Base-by-base conservation (phyloP, 106 monocot genomes). In the Xerophyta viscosa region DNA sequence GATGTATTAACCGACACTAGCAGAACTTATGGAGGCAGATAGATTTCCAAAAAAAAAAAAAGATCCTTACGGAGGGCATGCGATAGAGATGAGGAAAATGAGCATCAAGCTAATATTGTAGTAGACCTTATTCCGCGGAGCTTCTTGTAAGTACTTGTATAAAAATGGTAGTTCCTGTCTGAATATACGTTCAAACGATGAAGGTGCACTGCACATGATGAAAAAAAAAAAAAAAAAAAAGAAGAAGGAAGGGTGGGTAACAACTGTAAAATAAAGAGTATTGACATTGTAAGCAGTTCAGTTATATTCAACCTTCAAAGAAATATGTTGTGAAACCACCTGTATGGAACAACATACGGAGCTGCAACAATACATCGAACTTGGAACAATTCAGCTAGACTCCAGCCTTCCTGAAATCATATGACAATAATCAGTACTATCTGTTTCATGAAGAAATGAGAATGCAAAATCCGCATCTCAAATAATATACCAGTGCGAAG, bases 401-500 rank as follows among this genome's bases (percentile, higher is more conserved):
- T 73, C 94, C 94, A 94, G 6, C 94, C 94, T 85, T 94, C 94
- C 94, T 94, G 69, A 14, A 17, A 33, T 37, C 19, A 55, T 13
- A 29, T 33, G 14, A 17, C 17, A 29, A 55, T 3, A 52, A 25
- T 29, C 17, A 52, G 9, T 22, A n/a, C n/a, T n/a, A n/a, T n/a
- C n/a, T n/a, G n/a, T n/a, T n/a, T n/a, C n/a, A n/a, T n/a, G n/a
- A n/a, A n/a, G n/a, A n/a, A n/a, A n/a, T n/a, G n/a, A n/a, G n/a
- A n/a, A n/a, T n/a, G n/a, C n/a, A n/a, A n/a, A n/a, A n/a, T n/a
- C n/a, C n/a, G n/a, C n/a, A n/a, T n/a, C n/a, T n/a, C n/a, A n/a
- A n/a, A n/a, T n/a, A n/a, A n/a, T n/a, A n/a, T n/a, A 89, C 94
- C 89, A 96, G 50, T 9, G 94, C 78, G 71, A 89, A 96, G 66